Evolutionary conservation across 495 filamentous ascomycete species (phyloP).

Genomic region (Talaromyces nanjingensis): DNA sequence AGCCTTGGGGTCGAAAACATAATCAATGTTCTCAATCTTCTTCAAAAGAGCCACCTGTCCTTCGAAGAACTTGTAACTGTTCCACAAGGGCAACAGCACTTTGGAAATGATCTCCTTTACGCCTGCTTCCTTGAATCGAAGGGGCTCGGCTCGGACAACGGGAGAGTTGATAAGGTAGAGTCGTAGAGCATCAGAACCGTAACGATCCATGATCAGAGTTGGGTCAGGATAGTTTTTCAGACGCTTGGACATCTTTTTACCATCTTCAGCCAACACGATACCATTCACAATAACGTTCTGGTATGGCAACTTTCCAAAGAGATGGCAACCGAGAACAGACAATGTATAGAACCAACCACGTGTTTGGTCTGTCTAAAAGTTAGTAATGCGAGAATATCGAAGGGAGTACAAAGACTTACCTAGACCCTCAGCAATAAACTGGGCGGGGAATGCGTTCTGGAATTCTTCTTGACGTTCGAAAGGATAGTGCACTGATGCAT

Average conservation of each 20-base stretch:
- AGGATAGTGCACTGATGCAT: constrained; percentile 86
- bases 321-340: constrained; percentile 80
- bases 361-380: constrained; percentile 59
- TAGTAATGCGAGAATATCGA: background rate
- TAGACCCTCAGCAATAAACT: constrained; percentile 95
- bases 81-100: constrained; percentile 92
- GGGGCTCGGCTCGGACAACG: constrained; percentile 85
- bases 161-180: constrained; percentile 97
- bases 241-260: constrained; percentile 99
- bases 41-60: constrained; percentile 90
- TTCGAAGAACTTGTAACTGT: constrained; percentile 95
- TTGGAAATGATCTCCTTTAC: constrained; percentile 96
- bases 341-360: constrained; percentile 98
- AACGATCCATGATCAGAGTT: constrained; percentile 71
- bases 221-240: constrained; percentile 98
- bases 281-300: constrained; percentile 97
- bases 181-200: constrained; percentile 89
- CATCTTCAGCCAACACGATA: constrained; percentile 90
- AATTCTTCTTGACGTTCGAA: constrained; percentile 89
- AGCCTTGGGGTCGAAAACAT: constrained; percentile 67
- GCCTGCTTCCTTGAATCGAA: constrained; percentile 85
- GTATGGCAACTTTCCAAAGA: constrained; percentile 86
- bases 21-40: constrained; percentile 77
- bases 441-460: constrained; percentile 70
- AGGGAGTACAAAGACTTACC: background rate